Conservation (phyloP, 2,329 filamentous ascomycete species). For the Trichoderma sp. region DNA sequence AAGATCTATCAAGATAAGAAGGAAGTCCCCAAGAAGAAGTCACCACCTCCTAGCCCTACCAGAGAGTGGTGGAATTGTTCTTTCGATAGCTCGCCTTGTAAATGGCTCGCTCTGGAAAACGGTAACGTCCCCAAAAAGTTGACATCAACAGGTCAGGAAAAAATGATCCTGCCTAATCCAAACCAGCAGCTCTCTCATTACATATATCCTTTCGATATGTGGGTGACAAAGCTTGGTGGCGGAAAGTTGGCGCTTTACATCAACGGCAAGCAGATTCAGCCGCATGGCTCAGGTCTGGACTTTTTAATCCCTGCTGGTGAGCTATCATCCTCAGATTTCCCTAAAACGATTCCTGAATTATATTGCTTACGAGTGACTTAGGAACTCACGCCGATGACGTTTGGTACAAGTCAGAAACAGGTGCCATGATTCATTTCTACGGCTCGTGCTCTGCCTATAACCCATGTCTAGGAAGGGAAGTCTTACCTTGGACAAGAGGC, state of each 20-base stretch:
- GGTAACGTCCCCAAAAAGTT: background rate
- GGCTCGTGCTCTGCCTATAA: background rate
- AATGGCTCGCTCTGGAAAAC: background rate
- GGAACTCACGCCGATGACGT: slow-evolving; percentile 6
- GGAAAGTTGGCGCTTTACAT: background rate
- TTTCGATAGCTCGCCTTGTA: background rate
- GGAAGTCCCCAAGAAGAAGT: background rate
- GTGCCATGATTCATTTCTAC: background rate
- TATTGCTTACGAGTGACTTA: background rate
- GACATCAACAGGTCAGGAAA: background rate
- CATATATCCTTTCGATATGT: slow-evolving; percentile 6
- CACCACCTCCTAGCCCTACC: too few species aligned
- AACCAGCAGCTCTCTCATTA: background rate
- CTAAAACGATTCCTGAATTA: too few species aligned
- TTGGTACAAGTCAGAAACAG: background rate
- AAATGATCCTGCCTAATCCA: background rate
- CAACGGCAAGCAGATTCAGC: background rate
- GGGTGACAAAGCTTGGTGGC: background rate
- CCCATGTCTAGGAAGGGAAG: background rate
- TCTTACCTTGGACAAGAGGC: background rate
- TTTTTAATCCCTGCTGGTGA: slow-evolving; percentile 7
- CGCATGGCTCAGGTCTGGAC: background rate
- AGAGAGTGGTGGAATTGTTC: slow-evolving; percentile 5
- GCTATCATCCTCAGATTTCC: background rate
- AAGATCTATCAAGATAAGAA: background rate